Evolutionary conservation across 441 rosid genomes (phyloP).

Genomic region (Bocquillonia castaneifolia): DNA sequence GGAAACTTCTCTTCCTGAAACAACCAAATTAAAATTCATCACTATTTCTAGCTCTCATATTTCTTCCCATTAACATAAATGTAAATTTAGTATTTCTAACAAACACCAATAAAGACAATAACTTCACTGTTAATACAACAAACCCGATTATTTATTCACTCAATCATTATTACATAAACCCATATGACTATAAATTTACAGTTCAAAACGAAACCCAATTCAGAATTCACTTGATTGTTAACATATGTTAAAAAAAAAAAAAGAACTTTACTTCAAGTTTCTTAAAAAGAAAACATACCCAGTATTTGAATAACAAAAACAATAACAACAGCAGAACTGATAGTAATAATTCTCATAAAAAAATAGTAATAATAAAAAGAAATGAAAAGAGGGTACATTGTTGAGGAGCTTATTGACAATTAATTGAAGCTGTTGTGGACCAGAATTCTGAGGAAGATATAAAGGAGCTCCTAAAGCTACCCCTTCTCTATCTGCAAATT

Average conservation of each 20-base stretch:
- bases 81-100: background rate
- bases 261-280: background rate
- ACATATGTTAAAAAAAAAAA: background rate
- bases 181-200: too few species aligned
- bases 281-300: background rate
- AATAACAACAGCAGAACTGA: background rate
- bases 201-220: too few species aligned
- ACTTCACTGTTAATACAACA: background rate
- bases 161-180: background rate
- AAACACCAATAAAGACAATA: background rate
- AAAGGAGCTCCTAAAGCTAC: conserved; percentile 57
- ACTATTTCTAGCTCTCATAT: background rate
- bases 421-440: conserved; percentile 80
- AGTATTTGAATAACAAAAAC: background rate
- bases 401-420: conserved; percentile 80
- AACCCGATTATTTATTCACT: background rate
- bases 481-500: conserved; percentile 82
- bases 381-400: conserved; percentile 41
- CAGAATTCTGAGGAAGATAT: conserved; percentile 80
- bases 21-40: conserved; percentile 10
- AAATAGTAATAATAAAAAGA: background rate
- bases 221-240: background rate
- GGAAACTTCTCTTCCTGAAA: conserved; percentile 88
- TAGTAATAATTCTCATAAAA: too few species aligned
- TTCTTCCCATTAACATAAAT: background rate